phyloP scores from a whole-genome alignment of 768 basidiomycete genomes.

The Coprinellus micaceus region DNA sequence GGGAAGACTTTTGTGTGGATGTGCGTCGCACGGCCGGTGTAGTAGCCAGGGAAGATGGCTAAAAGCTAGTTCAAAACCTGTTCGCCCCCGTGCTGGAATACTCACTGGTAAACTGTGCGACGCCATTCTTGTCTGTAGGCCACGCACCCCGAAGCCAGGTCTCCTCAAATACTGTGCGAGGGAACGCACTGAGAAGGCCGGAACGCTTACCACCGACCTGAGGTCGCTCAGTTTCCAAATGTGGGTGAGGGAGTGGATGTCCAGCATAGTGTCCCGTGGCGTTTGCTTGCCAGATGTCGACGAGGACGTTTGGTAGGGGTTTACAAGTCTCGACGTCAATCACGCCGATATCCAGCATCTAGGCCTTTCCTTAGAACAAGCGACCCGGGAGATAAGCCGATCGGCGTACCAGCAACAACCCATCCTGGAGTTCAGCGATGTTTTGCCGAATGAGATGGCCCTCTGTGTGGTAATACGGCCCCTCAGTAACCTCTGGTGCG shows the following conservation, averaged over 20 bases:
- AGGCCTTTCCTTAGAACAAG: neutral
- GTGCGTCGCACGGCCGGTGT: conserved; percentile 53
- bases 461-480: conserved; percentile 49
- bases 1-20: conserved; percentile 54
- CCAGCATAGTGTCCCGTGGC: conserved; percentile 55
- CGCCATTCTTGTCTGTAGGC: conserved; percentile 50
- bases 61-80: neutral
- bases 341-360: conserved; percentile 54
- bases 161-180: conserved; percentile 39
- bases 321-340: conserved; percentile 56
- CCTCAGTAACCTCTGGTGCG: conserved; percentile 50
- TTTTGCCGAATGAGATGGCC: conserved; percentile 52
- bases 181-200: conserved; percentile 42
- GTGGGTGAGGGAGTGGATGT: conserved; percentile 44
- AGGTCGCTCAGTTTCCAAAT: conserved; percentile 41
- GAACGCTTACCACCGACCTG: conserved; percentile 42
- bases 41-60: conserved; percentile 57
- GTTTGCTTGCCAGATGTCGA: conserved; percentile 59
- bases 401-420: conserved; percentile 40
- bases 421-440: conserved; percentile 51
- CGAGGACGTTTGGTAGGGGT: conserved; percentile 52
- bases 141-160: conserved; percentile 52
- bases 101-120: conserved; percentile 51
- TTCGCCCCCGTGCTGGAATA: no score
- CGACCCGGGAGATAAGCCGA: neutral